These are phyloP conservation scores for Cordyceps cicadae DNA, from an alignment of 2,329 filamentous ascomycete genomes.

Conservation along the genomic window DNA sequence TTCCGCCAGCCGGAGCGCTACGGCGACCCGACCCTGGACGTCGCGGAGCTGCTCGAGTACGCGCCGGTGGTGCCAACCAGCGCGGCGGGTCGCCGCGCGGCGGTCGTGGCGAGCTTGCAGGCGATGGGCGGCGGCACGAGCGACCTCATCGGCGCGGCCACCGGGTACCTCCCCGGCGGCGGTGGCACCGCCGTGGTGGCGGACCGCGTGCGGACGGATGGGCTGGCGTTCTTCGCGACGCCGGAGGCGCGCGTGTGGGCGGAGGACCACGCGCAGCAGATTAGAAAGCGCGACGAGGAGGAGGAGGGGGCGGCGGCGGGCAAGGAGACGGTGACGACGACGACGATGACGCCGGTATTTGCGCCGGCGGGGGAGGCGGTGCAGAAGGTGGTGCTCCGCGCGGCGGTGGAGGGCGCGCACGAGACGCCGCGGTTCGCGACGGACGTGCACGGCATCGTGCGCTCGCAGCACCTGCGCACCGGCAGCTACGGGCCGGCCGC, in stretches of 20 bases:
- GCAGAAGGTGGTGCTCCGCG: constrained; percentile 24
- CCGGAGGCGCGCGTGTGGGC: constrained; percentile 21
- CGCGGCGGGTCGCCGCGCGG: constrained; percentile 22
- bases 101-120: constrained; percentile 29
- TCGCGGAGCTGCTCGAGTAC: constrained; percentile 23
- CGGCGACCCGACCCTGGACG: constrained; percentile 24
- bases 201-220: constrained; percentile 21
- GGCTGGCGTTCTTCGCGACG: constrained; percentile 25
- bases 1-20: constrained; percentile 26
- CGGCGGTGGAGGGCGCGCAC: constrained; percentile 29
- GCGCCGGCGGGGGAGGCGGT: constrained; percentile 26
- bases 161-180: constrained; percentile 19
- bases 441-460: constrained; percentile 26
- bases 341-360: constrained; percentile 25
- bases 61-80: constrained; percentile 23
- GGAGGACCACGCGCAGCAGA: constrained; percentile 23
- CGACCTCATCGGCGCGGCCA: constrained; percentile 25
- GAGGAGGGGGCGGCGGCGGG: constrained; percentile 10
- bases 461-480: constrained; percentile 29
- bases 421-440: constrained; percentile 26
- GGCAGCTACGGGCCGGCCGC: constrained; percentile 28
- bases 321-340: background rate
- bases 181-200: constrained; percentile 16
- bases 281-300: background rate
- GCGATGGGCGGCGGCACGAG: constrained; percentile 24